phyloP scores from a whole-genome alignment of 306 rosid genomes.

The Lagenaria siceraria region DNA sequence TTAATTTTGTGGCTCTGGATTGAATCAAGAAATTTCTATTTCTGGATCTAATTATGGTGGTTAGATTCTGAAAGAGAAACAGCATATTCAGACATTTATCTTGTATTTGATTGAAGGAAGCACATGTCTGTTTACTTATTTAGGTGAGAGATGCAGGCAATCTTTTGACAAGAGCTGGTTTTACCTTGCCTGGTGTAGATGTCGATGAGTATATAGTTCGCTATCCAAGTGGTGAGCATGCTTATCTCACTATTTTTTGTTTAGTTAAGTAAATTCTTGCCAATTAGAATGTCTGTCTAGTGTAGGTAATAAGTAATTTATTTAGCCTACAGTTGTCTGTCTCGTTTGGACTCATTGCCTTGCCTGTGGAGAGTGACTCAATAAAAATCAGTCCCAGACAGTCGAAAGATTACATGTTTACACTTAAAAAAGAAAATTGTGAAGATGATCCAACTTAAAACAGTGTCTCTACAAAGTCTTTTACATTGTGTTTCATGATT shows the following conservation, averaged over 20 bases:
- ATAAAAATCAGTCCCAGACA: neutral
- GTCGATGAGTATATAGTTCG: slow-evolving; percentile 72
- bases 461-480: neutral
- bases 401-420: neutral
- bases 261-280: neutral
- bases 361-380: neutral
- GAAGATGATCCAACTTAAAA: neutral
- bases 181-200: slow-evolving; percentile 87
- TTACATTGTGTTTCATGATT: neutral
- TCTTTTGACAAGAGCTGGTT: slow-evolving; percentile 94
- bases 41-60: neutral
- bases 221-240: slow-evolving; percentile 72
- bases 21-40: neutral
- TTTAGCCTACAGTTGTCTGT: neutral
- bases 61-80: neutral
- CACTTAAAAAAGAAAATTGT: neutral
- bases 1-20: neutral
- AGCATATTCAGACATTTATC: neutral
- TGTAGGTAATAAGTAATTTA: neutral
- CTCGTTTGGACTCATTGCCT: neutral
- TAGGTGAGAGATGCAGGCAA: slow-evolving; percentile 98
- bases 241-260: neutral
- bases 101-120: neutral
- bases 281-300: neutral
- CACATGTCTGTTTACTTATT: neutral